Evolutionary conservation across 2,329 filamentous ascomycete genomes (phyloP).

Genomic region (Daldinia sp.): DNA sequence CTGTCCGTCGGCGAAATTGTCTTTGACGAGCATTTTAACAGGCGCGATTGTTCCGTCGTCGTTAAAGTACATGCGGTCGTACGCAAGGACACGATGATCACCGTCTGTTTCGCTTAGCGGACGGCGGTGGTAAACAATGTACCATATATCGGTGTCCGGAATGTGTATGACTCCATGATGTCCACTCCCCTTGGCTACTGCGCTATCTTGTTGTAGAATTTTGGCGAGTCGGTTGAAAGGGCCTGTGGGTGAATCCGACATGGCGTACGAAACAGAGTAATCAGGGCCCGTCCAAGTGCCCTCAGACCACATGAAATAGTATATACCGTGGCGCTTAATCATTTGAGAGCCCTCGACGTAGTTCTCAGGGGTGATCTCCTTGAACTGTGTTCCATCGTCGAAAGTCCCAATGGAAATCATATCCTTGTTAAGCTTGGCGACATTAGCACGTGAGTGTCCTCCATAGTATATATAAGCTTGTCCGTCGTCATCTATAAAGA

Average conservation of each 20-base stretch:
- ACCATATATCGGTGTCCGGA: conserved; percentile 56
- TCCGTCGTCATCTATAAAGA: conserved; percentile 58
- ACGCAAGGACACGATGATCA: conserved; percentile 62
- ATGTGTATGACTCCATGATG: conserved; percentile 58
- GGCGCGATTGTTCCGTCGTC: conserved; percentile 57
- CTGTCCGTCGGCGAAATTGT: conserved; percentile 57
- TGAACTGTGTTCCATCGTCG: conserved; percentile 55
- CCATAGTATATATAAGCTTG: conserved; percentile 60
- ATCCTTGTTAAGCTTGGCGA: conserved; percentile 58
- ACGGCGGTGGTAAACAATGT: conserved; percentile 61
- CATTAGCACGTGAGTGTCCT: conserved; percentile 58
- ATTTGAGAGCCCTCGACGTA: conserved; percentile 60
- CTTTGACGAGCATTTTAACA: conserved; percentile 59
- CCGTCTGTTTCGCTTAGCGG: conserved; percentile 58
- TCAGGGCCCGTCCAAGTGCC: conserved; percentile 61
- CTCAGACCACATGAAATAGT: conserved; percentile 61
- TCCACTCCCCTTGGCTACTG: conserved; percentile 54
- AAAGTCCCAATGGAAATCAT: conserved; percentile 59
- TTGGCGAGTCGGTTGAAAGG: conserved; percentile 56
- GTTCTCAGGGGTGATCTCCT: conserved; percentile 61
- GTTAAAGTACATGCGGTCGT: conserved; percentile 63
- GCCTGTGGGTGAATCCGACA: conserved; percentile 55
- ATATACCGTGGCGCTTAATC: conserved; percentile 57
- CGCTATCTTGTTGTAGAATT: conserved; percentile 54
- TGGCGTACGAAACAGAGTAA: conserved; percentile 60